A percentile compares a stretch with the other conserved stretches of the same genome.
These are phyloP conservation scores for Rubia occidens DNA, from an alignment of 305 asterid species.

Conservation along the genomic window DNA sequence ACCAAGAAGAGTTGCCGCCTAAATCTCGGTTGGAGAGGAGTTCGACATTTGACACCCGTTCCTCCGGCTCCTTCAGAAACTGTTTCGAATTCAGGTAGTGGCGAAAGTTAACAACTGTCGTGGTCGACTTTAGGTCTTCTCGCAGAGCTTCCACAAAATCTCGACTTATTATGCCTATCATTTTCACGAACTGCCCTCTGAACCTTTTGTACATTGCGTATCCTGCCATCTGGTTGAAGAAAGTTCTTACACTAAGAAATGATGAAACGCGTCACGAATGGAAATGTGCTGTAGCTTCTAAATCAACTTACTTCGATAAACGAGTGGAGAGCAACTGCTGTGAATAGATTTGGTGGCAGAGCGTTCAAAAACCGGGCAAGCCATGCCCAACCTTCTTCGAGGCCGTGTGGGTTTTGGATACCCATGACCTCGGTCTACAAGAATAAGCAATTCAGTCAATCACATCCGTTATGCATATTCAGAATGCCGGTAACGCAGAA, in stretches of 20 bases:
- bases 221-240: slow-evolving; percentile 61
- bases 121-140: slow-evolving; percentile 36
- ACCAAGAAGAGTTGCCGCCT: neutral
- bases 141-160: slow-evolving; percentile 44
- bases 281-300: neutral
- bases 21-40: slow-evolving; percentile 31
- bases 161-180: slow-evolving; percentile 31
- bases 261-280: neutral
- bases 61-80: slow-evolving; percentile 53
- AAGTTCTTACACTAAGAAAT: neutral
- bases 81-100: slow-evolving; percentile 50
- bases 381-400: slow-evolving; percentile 86
- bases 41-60: slow-evolving; percentile 32
- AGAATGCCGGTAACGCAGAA: neutral
- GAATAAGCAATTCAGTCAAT: neutral
- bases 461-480: neutral
- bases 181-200: slow-evolving; percentile 52
- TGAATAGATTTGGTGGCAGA: slow-evolving; percentile 71
- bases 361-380: slow-evolving; percentile 73
- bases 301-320: slow-evolving; percentile 67
- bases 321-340: slow-evolving; percentile 58
- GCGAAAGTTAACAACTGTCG: slow-evolving; percentile 29
- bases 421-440: slow-evolving; percentile 58
- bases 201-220: slow-evolving; percentile 43
- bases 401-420: slow-evolving; percentile 58